Base-by-base conservation (phyloP, 169 alveolate genomes). In the Plasmodium adleri region DNA sequence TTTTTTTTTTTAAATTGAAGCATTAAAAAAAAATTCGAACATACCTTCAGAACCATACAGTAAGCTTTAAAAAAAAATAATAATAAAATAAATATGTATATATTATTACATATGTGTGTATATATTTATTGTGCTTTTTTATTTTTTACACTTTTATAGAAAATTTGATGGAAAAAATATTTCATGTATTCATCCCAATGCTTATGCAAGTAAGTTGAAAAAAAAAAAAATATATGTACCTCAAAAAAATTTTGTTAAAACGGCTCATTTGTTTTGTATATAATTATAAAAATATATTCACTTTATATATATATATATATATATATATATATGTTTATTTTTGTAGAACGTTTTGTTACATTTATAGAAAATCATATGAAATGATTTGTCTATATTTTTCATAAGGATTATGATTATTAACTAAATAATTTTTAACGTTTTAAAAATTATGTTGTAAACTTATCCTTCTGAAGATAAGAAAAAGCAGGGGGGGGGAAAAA, bases 341-440 rank as follows among this genome's bases (percentile, higher is more conserved):
- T 24, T 32, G 64, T 17, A 75, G 88, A 75, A 75, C 74, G 88
- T 24, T 75, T 75, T 68, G 88, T 68, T 3, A 20, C 88, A 1
- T 75, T 75, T 63, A 75, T 75, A 5, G 88, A 75, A 68, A 75
- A 63, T 24, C 88, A 75, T 43, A 75, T 75, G 88, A 67, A 75
- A 24, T 73, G 59, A 49, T 47, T 39, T 59, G n/a, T 2, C 22
- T 59, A 32, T 32, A 32, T 32, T 32, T 32, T 32, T 32, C 43
- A 32, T 32, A 32, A 32, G 43, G 43, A 32, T 32, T 32, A 4
- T 32, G 7, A 32, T 32, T 32, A 32, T 32, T 32, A 32, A 32
- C 43, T 6, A 32, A 32, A 32, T 32, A 32, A 32, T 32, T 32
- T 32, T 32, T 32, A 32, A 32, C 43, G 5, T 32, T 1, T 32